Evolutionary conservation across 2,329 filamentous ascomycete genomes (phyloP), one percentile per base, ranked within the genome.

Genomic region (Dothideomycetidae sp.): DNA sequence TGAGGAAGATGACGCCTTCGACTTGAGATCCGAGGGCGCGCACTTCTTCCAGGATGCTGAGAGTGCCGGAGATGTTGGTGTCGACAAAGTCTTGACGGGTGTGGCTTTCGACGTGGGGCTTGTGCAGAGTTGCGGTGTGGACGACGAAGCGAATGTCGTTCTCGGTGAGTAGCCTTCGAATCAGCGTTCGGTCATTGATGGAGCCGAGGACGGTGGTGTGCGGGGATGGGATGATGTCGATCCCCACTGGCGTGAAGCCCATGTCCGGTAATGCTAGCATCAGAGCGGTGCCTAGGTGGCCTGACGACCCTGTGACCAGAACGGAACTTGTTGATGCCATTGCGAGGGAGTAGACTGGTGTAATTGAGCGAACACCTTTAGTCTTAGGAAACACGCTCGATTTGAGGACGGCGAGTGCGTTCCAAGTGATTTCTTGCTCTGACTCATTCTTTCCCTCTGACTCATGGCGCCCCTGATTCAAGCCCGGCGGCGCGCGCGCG

Each of bases 81-180:
- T 46, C 44, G 39, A 47, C 36, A 36, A 44, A 47, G 9, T 35
- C 38, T 15, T 41, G 33, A 31, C 44, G 46, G 30, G 35, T 31
- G 29, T 47, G 45, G 10, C 42, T 42, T 2, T 28, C 40, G 1
- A 47, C 44, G 17, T 47, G 45, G 17, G 45, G 45, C 29, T 47
- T 47, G 39, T 47, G 45, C 3, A 47, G 33, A 11, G 42, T 46
- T 3, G 44, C 45, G 3, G 45, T 42, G 36, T 46, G 45, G 5
- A 46, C 26, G n/a, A 46, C 37, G 13, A 46, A 43, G 29, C 44
- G 39, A 1, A 39, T 39, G n/a, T 17, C 23, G 21, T 26, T 7
- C 7, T 7, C n/a, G 21, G 21, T 7, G 21, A 26, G 21, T 7
- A 26, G 21, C 7, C 7, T 7, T 3, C 38, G 16, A 26, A 44